These are phyloP conservation scores for Leishmania guyanensis DNA, from an alignment of 208 protist species.

Conservation along the genomic window DNA sequence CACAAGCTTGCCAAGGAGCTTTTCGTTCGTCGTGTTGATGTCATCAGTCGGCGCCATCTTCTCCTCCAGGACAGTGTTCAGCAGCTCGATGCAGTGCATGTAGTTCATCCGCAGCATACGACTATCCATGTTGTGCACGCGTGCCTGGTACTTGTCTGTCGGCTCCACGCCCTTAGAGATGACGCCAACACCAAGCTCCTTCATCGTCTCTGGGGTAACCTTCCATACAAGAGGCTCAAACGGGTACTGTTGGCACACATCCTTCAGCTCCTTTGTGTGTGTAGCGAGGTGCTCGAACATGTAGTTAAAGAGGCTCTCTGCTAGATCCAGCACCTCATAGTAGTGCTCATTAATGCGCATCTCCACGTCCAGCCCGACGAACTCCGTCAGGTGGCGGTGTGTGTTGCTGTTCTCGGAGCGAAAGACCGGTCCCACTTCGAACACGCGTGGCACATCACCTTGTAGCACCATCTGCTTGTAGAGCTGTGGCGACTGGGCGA, in stretches of 20 bases:
- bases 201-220: slow-evolving; percentile 78
- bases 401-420: slow-evolving; percentile 99
- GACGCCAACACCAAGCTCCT: slow-evolving; percentile 83
- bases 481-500: slow-evolving; percentile 99
- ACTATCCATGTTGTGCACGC: slow-evolving; percentile 73
- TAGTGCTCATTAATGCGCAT: slow-evolving; percentile 99
- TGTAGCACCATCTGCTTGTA: slow-evolving; percentile 99
- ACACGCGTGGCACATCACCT: slow-evolving; percentile 95
- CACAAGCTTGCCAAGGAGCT: slow-evolving; percentile 96
- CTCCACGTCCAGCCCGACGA: slow-evolving; percentile 99
- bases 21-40: slow-evolving; percentile 96
- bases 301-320: slow-evolving; percentile 96
- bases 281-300: slow-evolving; percentile 95
- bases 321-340: slow-evolving; percentile 98
- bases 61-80: slow-evolving; percentile 89
- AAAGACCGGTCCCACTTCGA: slow-evolving; percentile 98
- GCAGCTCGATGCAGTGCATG: slow-evolving; percentile 92
- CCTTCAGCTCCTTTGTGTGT: slow-evolving; percentile 85
- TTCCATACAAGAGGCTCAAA: slow-evolving; percentile 92
- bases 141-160: slow-evolving; percentile 80
- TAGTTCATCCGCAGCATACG: slow-evolving; percentile 93
- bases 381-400: slow-evolving; percentile 99
- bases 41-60: slow-evolving; percentile 89
- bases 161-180: slow-evolving; percentile 71
- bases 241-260: slow-evolving; percentile 92